These are phyloP conservation scores for apple (Malus domestica) DNA, from an alignment of 306 rosid species.

Conservation along the genomic window DNA sequence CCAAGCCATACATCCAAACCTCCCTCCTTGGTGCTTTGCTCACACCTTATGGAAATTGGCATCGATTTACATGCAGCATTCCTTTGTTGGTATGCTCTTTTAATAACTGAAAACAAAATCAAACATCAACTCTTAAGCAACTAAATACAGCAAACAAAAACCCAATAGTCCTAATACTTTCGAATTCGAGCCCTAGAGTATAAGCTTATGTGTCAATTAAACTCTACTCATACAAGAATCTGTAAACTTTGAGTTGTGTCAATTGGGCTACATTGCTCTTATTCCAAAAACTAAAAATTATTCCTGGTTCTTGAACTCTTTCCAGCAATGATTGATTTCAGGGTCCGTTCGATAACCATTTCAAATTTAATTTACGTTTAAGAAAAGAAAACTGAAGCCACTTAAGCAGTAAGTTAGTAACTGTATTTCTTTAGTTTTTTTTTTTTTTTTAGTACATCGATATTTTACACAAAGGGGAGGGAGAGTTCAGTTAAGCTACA, in stretches of 20 bases:
- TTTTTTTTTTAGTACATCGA: too few relatives aligned
- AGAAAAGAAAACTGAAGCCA: too few relatives aligned
- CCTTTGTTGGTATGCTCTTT: slow-evolving; percentile 34
- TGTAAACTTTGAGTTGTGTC: background rate
- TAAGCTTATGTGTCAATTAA: background rate
- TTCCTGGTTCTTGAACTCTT: background rate
- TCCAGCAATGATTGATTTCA: background rate
- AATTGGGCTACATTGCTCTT: background rate
- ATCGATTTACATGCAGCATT: slow-evolving; percentile 30
- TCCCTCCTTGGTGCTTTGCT: slow-evolving; percentile 54
- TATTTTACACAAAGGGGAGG: too few relatives aligned
- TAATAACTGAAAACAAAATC: slow-evolving; percentile 34
- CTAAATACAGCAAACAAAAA: background rate
- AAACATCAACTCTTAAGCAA: background rate
- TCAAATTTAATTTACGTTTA: too few relatives aligned
- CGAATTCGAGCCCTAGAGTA: background rate
- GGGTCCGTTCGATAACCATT: too few relatives aligned
- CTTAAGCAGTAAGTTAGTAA: too few relatives aligned
- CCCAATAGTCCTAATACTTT: background rate
- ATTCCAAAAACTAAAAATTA: background rate
- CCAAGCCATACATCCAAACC: slow-evolving; percentile 84
- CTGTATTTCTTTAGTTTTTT: too few relatives aligned
- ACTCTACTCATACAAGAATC: background rate
- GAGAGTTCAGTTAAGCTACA: too few relatives aligned
- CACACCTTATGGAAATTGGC: slow-evolving; percentile 61